phyloP scores from a whole-genome alignment of 2,329 filamentous ascomycete species.

The Diaporthe helianthi region DNA sequence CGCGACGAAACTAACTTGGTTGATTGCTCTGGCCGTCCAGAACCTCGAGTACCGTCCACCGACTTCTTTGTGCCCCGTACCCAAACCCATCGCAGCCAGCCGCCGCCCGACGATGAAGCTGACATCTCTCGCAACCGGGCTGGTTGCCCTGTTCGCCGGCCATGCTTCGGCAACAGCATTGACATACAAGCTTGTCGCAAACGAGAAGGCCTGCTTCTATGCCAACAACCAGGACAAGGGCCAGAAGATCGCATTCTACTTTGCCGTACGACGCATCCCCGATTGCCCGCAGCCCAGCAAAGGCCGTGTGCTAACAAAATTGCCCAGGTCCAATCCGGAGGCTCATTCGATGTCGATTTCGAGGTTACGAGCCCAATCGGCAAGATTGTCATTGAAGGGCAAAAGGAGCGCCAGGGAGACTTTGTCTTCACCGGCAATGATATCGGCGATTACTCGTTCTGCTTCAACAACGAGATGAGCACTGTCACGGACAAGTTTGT shows the following conservation, averaged over 20 bases:
- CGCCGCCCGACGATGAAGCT: conserved; percentile 69
- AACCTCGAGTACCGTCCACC: background rate
- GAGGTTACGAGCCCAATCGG: conserved; percentile 81
- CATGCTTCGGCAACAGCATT: conserved; percentile 85
- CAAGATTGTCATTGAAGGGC: conserved; percentile 82
- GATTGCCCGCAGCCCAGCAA: background rate
- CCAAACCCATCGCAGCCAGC: conserved; percentile 43
- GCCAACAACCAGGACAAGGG: conserved; percentile 77
- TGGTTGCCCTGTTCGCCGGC: conserved; percentile 74
- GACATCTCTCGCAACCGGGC: conserved; percentile 65
- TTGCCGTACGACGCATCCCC: conserved; percentile 73
- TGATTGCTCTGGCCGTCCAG: conserved; percentile 16
- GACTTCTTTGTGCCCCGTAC: conserved; percentile 39
- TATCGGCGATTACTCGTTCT: conserved; percentile 91
- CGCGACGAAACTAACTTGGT: conserved; percentile 29
- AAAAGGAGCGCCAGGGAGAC: conserved; percentile 93
- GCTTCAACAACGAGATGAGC: conserved; percentile 98
- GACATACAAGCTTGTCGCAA: conserved; percentile 88
- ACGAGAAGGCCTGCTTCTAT: conserved; percentile 97
- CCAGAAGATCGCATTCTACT: conserved; percentile 97
- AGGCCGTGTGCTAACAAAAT: background rate
- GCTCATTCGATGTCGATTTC: conserved; percentile 97
- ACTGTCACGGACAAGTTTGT: conserved; percentile 98
- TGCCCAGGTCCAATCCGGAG: conserved; percentile 90
- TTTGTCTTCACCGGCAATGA: conserved; percentile 96